Conservation (phyloP, 2,329 filamentous ascomycete genomes). For the Ophidiomyces ophidiicola region DNA sequence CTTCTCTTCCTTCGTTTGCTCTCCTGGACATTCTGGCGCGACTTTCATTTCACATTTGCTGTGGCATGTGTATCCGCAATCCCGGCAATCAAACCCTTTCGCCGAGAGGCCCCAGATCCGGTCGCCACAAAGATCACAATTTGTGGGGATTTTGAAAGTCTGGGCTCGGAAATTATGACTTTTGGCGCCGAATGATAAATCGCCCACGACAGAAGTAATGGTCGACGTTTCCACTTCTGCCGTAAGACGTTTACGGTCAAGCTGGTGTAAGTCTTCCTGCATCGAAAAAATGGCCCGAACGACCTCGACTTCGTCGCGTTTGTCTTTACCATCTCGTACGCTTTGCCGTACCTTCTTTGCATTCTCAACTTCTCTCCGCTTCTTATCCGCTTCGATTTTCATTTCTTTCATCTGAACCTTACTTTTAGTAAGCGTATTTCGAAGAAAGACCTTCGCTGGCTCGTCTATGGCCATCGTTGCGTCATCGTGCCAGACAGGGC, state of each 20-base stretch:
- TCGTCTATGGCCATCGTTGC: slow-evolving; percentile 77
- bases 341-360: slow-evolving; percentile 61
- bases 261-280: slow-evolving; percentile 73
- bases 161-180: slow-evolving; percentile 98
- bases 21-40: slow-evolving; percentile 85
- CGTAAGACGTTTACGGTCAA: slow-evolving; percentile 71
- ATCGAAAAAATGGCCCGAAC: slow-evolving; percentile 71
- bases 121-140: slow-evolving; percentile 93
- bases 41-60: slow-evolving; percentile 99
- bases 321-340: slow-evolving; percentile 72
- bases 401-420: slow-evolving; percentile 72
- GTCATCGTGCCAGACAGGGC: slow-evolving; percentile 94
- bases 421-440: slow-evolving; percentile 83
- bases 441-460: slow-evolving; percentile 73
- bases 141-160: slow-evolving; percentile 97
- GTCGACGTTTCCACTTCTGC: slow-evolving; percentile 89
- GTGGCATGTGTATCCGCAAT: slow-evolving; percentile 96
- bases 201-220: slow-evolving; percentile 81
- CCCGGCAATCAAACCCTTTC: slow-evolving; percentile 89
- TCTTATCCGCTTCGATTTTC: slow-evolving; percentile 71
- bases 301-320: slow-evolving; percentile 75
- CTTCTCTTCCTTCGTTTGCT: slow-evolving; percentile 84
- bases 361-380: slow-evolving; percentile 70
- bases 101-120: slow-evolving; percentile 94
- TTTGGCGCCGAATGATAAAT: slow-evolving; percentile 80